Evolutionary conservation across 768 basidiomycete genomes (phyloP).

Genomic region (Suillus weaverae): DNA sequence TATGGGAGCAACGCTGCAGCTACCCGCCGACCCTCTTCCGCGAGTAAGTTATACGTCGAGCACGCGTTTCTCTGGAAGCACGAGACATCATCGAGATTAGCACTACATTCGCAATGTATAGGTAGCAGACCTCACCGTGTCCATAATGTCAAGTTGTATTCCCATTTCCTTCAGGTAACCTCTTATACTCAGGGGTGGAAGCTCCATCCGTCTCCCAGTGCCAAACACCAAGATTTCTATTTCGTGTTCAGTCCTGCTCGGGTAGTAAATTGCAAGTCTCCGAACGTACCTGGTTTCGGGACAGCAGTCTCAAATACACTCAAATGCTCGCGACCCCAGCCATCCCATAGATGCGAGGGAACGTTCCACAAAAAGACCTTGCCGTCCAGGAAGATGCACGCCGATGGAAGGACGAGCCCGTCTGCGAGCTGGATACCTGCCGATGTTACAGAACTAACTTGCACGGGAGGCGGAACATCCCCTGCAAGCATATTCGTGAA

Average conservation of each 20-base stretch:
- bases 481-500: conserved; percentile 76
- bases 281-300: conserved; percentile 78
- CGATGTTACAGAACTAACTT: conserved; percentile 64
- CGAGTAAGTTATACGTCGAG: conserved; percentile 90
- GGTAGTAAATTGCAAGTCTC: neutral
- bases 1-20: conserved; percentile 87
- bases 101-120: neutral
- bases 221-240: conserved; percentile 90
- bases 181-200: conserved; percentile 67
- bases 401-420: conserved; percentile 73
- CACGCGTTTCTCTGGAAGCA: conserved; percentile 78
- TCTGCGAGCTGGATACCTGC: conserved; percentile 72
- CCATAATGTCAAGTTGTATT: conserved; percentile 87
- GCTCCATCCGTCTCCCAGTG: conserved; percentile 71
- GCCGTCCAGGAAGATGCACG: conserved; percentile 84
- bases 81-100: neutral
- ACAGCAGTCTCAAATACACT: conserved; percentile 78
- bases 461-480: conserved; percentile 66
- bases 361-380: conserved; percentile 92
- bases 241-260: neutral
- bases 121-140: conserved; percentile 50
- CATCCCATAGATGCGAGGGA: conserved; percentile 58
- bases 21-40: conserved; percentile 91
- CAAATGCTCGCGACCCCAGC: conserved; percentile 75
- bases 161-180: conserved; percentile 72